Evolutionary conservation across 2,329 filamentous ascomycete genomes (phyloP), one percentile per base, ranked within the genome.

Genomic region (Fonsecaea erecta): DNA sequence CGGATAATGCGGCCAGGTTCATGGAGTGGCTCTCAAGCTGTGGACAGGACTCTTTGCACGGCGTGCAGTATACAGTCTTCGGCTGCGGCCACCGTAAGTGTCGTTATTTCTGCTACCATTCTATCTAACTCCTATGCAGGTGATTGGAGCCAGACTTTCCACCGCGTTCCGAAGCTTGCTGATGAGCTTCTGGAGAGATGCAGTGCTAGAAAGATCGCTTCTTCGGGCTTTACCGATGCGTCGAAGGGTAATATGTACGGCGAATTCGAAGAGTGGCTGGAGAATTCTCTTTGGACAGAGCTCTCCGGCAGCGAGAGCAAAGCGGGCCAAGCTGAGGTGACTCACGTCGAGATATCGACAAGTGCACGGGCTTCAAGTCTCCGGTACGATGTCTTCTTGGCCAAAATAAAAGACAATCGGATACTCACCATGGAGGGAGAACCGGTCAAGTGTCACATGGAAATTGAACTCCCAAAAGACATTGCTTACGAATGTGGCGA

Each of bases 1-100:
- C 89, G 0, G 88, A 91, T 65, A 92, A 93, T 66, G 90, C 90
- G 0, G 82, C 80, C 0, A 82, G 86, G 56, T 93, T 93, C 71
- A 83, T 88, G 21, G 78, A 82, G n/a, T 93, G 90, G 90, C 75
- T 92, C 2, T 80, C 86, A 68, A 78, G 73, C 11, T 77, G 84
- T 16, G 78, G 84, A 62, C 81, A 77, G 2, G 77, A 82, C 6
- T 78, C 83, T 52, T 74, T 90, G 24, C 77, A 84, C 5, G 83
- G 81, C 3, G 83, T 89, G 0, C 79, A 83, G 1, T 92, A 88
- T 72, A 84, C 88, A 1, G 85, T 91, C 1, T 93, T 90, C 74
- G 90, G 88, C 1, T 88, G 88, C 60, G 90, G 89, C 3, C 80
- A 85, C 71, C 76, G 75, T 77, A 62, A 66, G 63, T 68, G 12